Percentiles rank a stretch among this genome's conserved stretches.
phyloP scores from a whole-genome alignment of 306 rosid genomes.

The Fagus crenata region DNA sequence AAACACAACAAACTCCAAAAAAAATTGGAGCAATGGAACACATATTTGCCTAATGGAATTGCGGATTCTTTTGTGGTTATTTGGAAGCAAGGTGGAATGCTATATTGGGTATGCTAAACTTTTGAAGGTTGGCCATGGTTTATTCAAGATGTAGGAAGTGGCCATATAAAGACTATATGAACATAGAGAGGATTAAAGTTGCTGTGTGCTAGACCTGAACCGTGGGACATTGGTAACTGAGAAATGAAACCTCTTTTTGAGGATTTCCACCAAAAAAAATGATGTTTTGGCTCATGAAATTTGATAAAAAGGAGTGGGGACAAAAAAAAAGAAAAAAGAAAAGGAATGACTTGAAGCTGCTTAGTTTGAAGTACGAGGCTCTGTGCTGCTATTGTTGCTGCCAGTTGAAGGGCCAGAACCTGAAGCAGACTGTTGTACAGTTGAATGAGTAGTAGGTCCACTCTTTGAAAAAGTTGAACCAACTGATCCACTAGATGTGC shows the following conservation, averaged over 20 bases:
- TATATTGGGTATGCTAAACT: slow-evolving; percentile 73
- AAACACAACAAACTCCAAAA: slow-evolving; percentile 54
- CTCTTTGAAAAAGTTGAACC: slow-evolving; percentile 68
- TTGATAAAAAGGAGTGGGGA: slow-evolving; percentile 54
- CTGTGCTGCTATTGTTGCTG: slow-evolving; percentile 52
- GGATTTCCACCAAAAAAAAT: slow-evolving; percentile 60
- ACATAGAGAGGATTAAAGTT: slow-evolving; percentile 61
- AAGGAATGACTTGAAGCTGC: slow-evolving; percentile 60
- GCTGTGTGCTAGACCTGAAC: slow-evolving; percentile 64
- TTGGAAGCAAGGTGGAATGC: slow-evolving; percentile 52
- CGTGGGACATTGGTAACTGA: slow-evolving; percentile 49
- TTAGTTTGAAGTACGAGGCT: slow-evolving; percentile 63
- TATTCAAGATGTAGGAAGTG: slow-evolving; percentile 74
- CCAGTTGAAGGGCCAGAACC: slow-evolving; percentile 55
- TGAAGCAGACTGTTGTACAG: slow-evolving; percentile 62
- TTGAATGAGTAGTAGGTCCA: slow-evolving; percentile 51
- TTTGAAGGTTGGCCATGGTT: slow-evolving; percentile 69
- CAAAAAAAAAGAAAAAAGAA: slow-evolving; percentile 29
- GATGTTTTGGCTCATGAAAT: slow-evolving; percentile 55
- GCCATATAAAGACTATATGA: slow-evolving; percentile 69
- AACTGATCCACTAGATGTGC: slow-evolving; percentile 72
- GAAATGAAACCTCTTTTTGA: slow-evolving; percentile 64
- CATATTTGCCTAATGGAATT: slow-evolving; percentile 50
- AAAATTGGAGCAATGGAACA: slow-evolving; percentile 42
- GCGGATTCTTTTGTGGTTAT: slow-evolving; percentile 70